phyloP scores from a whole-genome alignment of 2,329 filamentous ascomycete genomes.

The Aspergillus sp. region DNA sequence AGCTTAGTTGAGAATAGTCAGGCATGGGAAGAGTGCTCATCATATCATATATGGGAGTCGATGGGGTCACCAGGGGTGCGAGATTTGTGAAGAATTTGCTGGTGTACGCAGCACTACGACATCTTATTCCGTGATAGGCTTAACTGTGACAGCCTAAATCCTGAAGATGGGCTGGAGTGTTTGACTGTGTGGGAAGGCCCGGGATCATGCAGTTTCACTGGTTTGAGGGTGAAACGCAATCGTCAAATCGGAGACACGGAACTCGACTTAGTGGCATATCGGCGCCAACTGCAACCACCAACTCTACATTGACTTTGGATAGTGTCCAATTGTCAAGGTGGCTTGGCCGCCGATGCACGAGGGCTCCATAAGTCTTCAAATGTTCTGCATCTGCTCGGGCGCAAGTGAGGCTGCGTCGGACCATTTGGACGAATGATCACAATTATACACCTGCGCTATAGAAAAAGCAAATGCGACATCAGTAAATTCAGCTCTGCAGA shows the following conservation, averaged over 20 bases:
- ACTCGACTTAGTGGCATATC: neutral
- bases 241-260: neutral
- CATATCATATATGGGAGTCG: neutral
- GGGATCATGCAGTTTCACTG: neutral
- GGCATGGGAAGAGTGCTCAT: neutral
- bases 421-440: neutral
- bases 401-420: neutral
- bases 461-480: too few relatives aligned
- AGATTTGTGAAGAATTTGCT: neutral
- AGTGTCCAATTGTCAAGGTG: neutral
- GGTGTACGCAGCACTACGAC: neutral
- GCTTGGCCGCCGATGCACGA: neutral
- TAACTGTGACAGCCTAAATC: neutral
- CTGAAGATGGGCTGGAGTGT: neutral
- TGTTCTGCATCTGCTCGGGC: neutral
- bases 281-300: conserved; percentile 4
- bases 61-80: neutral
- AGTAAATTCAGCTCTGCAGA: too few relatives aligned
- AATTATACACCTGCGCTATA: neutral
- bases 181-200: neutral
- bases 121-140: neutral
- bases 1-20: neutral
- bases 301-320: neutral
- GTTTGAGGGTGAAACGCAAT: neutral
- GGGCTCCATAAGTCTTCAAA: neutral